These are phyloP conservation scores for Aotearoamyces nothofagi DNA, from an alignment of 2,329 filamentous ascomycete genomes.

Conservation along the genomic window DNA sequence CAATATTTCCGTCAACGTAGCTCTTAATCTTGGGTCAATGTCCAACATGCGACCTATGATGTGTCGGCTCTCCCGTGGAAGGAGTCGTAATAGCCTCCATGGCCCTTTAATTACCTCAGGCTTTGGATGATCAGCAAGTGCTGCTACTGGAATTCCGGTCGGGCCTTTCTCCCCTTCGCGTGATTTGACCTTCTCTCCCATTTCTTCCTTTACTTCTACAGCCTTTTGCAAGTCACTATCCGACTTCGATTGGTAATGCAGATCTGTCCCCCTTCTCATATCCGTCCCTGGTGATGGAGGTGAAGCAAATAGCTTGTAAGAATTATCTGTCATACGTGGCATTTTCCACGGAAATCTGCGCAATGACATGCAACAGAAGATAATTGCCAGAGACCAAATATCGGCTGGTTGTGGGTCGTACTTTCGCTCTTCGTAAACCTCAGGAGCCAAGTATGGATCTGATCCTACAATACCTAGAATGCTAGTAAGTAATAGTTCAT, in stretches of 20 bases:
- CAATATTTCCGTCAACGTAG: constrained; percentile 73
- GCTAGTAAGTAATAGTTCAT: constrained; percentile 5
- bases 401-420: constrained; percentile 92
- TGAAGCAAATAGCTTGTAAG: constrained; percentile 82
- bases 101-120: constrained; percentile 75
- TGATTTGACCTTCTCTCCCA: constrained; percentile 9
- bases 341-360: constrained; percentile 95
- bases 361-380: constrained; percentile 97
- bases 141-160: constrained; percentile 3
- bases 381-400: constrained; percentile 96
- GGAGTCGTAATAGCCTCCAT: constrained; percentile 72
- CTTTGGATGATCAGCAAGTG: constrained; percentile 1
- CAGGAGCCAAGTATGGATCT: constrained; percentile 90
- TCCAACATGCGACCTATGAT: constrained; percentile 90
- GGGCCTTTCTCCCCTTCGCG: constrained; percentile 5
- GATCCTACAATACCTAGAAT: constrained; percentile 57
- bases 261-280: constrained; percentile 11
- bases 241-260: constrained; percentile 13
- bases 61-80: constrained; percentile 79
- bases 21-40: constrained; percentile 68
- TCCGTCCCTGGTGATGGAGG: constrained; percentile 58
- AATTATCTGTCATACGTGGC: constrained; percentile 81
- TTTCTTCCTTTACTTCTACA: constrained; percentile 8
- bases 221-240: constrained; percentile 9
- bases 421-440: constrained; percentile 86